phyloP scores from a whole-genome alignment of 2,329 filamentous ascomycete genomes.

The Fragosphaeria purpurea region DNA sequence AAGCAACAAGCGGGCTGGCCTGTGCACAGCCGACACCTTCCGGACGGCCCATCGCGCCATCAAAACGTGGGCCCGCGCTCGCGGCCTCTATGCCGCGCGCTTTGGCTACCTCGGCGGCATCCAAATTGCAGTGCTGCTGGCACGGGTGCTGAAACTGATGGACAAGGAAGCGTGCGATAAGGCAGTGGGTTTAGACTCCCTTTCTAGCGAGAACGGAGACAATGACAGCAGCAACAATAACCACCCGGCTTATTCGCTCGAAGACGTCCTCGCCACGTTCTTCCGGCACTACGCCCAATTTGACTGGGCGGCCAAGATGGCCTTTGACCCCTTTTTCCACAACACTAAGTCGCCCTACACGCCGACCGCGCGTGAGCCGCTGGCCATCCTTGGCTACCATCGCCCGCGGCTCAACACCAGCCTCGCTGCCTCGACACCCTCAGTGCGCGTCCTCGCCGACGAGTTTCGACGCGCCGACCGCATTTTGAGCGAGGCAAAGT shows the following conservation, averaged over 20 bases:
- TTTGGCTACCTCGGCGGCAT: slow-evolving; percentile 58
- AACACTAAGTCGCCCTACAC: slow-evolving; percentile 36
- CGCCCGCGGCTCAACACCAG: slow-evolving; percentile 52
- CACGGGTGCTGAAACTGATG: slow-evolving; percentile 48
- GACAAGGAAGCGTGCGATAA: too few relatives aligned
- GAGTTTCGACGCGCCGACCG: slow-evolving; percentile 40
- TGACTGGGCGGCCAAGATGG: slow-evolving; percentile 44
- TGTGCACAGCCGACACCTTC: slow-evolving; percentile 36
- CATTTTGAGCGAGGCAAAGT: slow-evolving; percentile 25
- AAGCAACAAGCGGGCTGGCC: too few relatives aligned
- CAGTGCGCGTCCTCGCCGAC: slow-evolving; percentile 37
- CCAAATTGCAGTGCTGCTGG: slow-evolving; percentile 53
- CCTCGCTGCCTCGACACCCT: slow-evolving; percentile 41
- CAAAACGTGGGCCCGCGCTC: slow-evolving; percentile 50
- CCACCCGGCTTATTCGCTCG: slow-evolving; percentile 20
- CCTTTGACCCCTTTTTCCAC: slow-evolving; percentile 53
- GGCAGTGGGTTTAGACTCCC: too few relatives aligned
- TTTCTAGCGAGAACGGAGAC: background rate
- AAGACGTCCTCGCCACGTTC: slow-evolving; percentile 48
- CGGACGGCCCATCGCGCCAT: slow-evolving; percentile 48
- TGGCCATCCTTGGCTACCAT: slow-evolving; percentile 55
- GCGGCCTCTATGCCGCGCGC: slow-evolving; percentile 53
- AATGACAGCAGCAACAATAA: background rate
- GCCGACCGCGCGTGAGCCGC: slow-evolving; percentile 46
- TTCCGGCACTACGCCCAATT: slow-evolving; percentile 53